These are phyloP conservation scores for Wickerhamomyces alni DNA, from an alignment of 805 yeast species.

Conservation along the genomic window DNA sequence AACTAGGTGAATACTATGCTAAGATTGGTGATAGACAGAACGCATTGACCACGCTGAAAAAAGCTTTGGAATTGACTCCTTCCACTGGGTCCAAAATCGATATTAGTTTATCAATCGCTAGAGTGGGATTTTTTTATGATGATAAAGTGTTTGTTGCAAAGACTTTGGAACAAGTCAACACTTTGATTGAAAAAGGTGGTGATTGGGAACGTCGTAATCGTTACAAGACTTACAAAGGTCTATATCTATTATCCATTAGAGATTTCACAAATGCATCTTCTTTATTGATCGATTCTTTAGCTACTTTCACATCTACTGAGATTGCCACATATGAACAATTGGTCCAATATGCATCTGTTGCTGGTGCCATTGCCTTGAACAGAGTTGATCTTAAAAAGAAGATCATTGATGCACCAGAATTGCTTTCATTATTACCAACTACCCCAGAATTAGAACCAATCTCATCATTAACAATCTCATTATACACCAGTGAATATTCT, in stretches of 20 bases:
- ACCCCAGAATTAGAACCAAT: conserved; percentile 73
- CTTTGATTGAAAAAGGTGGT: conserved; percentile 90
- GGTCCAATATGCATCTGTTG: conserved; percentile 79
- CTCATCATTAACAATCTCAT: conserved; percentile 73
- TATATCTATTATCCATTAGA: conserved; percentile 78
- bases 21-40: conserved; percentile 73
- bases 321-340: conserved; percentile 83
- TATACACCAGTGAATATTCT: conserved; percentile 84
- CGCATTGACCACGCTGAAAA: conserved; percentile 60
- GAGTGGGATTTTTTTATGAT: conserved; percentile 86
- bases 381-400: conserved; percentile 80
- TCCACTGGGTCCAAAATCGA: conserved; percentile 91
- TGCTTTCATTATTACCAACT: conserved; percentile 70
- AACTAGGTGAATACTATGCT: conserved; percentile 85
- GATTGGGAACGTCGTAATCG: conserved; percentile 99
- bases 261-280: conserved; percentile 82
- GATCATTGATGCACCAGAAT: conserved; percentile 91
- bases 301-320: conserved; percentile 93
- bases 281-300: conserved; percentile 80
- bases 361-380: conserved; percentile 80
- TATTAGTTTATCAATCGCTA: conserved; percentile 68
- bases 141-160: conserved; percentile 66
- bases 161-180: conserved; percentile 66
- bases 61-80: conserved; percentile 73
- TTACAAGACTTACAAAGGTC: conserved; percentile 85